Evolutionary conservation across 2,329 filamentous ascomycete genomes (phyloP), one percentile per base, ranked within the genome.

Genomic region (Fusarium citri): DNA sequence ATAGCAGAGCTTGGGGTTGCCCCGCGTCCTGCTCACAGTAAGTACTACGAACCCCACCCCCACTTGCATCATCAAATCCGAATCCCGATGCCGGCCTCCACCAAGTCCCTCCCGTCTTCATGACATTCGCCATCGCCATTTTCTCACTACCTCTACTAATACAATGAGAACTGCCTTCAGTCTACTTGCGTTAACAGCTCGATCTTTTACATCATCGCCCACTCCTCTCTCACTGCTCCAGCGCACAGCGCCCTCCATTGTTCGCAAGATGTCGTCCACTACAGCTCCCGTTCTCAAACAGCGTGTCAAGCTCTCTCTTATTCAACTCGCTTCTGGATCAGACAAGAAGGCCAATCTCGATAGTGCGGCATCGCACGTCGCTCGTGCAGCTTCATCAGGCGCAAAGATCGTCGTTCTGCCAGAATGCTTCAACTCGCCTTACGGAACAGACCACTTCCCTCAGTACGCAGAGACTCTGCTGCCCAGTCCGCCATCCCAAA

Each of bases 351-450:
- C 87, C 72, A 99, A 99, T 82, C 93, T 99, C 68, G 78, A 86
- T 23, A 91, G 91, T 78, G 95, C 96, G 15, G 91, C 92, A 60
- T 85, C 86, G 45, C 94, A 96, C 78, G 94, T 98, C 62, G 87
- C 94, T 68, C 90, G 94, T 79, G 95, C 96, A 8, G 91, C 94
- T 25, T 80, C 84, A 26, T 83, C 83, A 6, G 95, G 95, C 72
- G 94, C 95, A 64, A 89, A 92, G 60, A 89, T 99, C 64, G 91
- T 98, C 71, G 94, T 98, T 34, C 88, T 99, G 20, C 96, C 96
- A 37, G 96, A 99, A 84, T 99, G 96, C 86, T 99, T 99, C 89
- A 99, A 99, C 85, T 97, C 93, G 43, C 96, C 96, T 11, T 99
- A 99, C 81, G 96, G 96, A 72, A 94, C 90, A 72, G 80, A 94